Evolutionary conservation across 495 filamentous ascomycete genomes (phyloP).

Genomic region (Schizothecium vesticola): DNA sequence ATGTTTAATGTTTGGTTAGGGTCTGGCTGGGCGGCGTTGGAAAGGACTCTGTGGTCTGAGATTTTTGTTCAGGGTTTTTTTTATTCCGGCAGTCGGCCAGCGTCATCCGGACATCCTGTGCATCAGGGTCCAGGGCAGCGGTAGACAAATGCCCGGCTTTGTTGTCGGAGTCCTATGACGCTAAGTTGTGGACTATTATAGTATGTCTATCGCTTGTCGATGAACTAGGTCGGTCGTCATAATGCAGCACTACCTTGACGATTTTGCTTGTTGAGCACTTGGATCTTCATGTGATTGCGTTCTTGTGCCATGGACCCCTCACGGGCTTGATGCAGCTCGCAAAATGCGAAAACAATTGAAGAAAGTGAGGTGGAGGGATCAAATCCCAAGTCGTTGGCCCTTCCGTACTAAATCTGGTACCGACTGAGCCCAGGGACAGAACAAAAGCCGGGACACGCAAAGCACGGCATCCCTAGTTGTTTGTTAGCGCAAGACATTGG

Average conservation of each 20-base stretch:
- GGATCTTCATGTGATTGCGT: not conserved
- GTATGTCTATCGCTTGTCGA: not conserved
- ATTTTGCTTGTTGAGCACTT: not conserved
- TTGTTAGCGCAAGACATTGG: too few species aligned
- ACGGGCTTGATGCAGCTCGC: not conserved
- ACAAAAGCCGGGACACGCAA: too few species aligned
- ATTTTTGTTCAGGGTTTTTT: not conserved
- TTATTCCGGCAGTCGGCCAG: not conserved
- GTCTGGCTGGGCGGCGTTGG: not conserved
- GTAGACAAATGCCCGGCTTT: not conserved
- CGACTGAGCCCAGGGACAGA: too few species aligned
- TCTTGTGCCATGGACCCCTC: not conserved
- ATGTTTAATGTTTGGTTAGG: not conserved
- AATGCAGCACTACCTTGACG: not conserved
- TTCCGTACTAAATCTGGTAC: not conserved
- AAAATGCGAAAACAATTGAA: too few species aligned
- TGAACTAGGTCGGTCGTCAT: not conserved
- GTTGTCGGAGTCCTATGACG: not conserved
- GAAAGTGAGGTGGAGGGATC: not conserved
- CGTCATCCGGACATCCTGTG: not conserved
- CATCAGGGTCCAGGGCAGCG: not conserved
- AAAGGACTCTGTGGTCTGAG: not conserved
- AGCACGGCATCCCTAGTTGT: too few species aligned
- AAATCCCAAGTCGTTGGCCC: not conserved
- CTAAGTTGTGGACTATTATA: not conserved